Conservation (phyloP, 2,329 filamentous ascomycete species). For the Nemania diffusa region DNA sequence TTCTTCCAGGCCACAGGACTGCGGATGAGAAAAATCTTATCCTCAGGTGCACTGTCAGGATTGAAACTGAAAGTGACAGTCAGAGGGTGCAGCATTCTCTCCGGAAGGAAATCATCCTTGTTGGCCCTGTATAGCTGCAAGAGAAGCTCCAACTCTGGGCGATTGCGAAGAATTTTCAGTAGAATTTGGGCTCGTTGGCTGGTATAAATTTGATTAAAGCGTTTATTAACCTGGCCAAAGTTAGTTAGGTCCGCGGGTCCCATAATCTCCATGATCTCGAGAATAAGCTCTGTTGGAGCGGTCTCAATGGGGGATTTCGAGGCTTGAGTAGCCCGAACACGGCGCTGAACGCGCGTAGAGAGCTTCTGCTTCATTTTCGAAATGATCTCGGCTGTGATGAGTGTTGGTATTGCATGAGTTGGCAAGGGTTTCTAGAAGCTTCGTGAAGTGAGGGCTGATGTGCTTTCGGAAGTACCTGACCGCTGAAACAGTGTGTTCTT, state of each 20-base stretch:
- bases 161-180: slow-evolving; percentile 54
- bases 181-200: slow-evolving; percentile 56
- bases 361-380: slow-evolving; percentile 13
- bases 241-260: slow-evolving; percentile 55
- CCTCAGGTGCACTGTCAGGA: slow-evolving; percentile 24
- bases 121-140: slow-evolving; percentile 60
- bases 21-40: slow-evolving; percentile 36
- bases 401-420: neutral
- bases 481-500: neutral
- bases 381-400: neutral
- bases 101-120: slow-evolving; percentile 41
- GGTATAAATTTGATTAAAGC: slow-evolving; percentile 55
- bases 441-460: neutral
- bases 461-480: neutral
- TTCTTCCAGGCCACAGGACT: slow-evolving; percentile 36
- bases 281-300: slow-evolving; percentile 59
- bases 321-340: slow-evolving; percentile 25
- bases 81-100: slow-evolving; percentile 43
- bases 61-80: slow-evolving; percentile 39
- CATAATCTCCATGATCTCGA: slow-evolving; percentile 60
- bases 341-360: neutral
- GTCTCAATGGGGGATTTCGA: neutral
- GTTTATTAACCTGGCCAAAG: slow-evolving; percentile 53
- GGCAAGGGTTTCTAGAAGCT: neutral
- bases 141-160: slow-evolving; percentile 58